Conservation (phyloP, 371 early-diverging fungal species). For the Lichtheimia corymbifera region DNA sequence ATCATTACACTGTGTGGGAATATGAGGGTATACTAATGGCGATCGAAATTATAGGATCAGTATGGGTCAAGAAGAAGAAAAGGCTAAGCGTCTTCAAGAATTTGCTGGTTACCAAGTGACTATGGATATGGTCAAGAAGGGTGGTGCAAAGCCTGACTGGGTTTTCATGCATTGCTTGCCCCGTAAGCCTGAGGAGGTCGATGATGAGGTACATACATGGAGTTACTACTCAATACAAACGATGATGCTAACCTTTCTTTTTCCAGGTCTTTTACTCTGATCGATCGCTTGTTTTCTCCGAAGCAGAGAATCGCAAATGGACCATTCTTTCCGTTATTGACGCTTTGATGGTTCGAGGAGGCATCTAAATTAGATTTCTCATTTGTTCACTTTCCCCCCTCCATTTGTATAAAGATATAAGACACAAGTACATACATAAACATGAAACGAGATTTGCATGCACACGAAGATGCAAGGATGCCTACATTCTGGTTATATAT, state of each 20-base stretch:
- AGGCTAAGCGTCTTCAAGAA: slow-evolving; percentile 74
- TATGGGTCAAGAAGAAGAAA: slow-evolving; percentile 96
- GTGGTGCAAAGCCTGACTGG: slow-evolving; percentile 85
- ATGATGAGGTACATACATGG: slow-evolving; percentile 73
- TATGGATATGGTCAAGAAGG: slow-evolving; percentile 69
- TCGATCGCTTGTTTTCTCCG: slow-evolving; percentile 91
- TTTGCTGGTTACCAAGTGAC: slow-evolving; percentile 92
- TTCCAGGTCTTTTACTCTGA: slow-evolving; percentile 83
- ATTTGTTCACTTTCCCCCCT: not conserved
- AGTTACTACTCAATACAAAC: not conserved
- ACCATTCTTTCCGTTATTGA: slow-evolving; percentile 89
- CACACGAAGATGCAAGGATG: too few relatives aligned
- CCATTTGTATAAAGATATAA: not conserved
- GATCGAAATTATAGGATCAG: slow-evolving; percentile 59
- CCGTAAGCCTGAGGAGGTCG: slow-evolving; percentile 93
- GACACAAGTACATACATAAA: too few relatives aligned
- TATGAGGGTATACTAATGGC: not conserved
- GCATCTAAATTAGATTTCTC: slow-evolving; percentile 30
- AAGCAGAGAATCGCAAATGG: slow-evolving; percentile 98
- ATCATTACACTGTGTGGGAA: not conserved
- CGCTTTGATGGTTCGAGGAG: slow-evolving; percentile 64
- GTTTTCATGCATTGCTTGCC: slow-evolving; percentile 97
- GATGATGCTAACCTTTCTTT: not conserved
- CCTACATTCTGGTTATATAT: too few relatives aligned
- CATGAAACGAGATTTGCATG: too few relatives aligned